A percentile compares a stretch with the other conserved stretches of the same genome.
Evolutionary conservation across 2,329 filamentous ascomycete genomes (phyloP).

Genomic region (Paradendryphiella salina): DNA sequence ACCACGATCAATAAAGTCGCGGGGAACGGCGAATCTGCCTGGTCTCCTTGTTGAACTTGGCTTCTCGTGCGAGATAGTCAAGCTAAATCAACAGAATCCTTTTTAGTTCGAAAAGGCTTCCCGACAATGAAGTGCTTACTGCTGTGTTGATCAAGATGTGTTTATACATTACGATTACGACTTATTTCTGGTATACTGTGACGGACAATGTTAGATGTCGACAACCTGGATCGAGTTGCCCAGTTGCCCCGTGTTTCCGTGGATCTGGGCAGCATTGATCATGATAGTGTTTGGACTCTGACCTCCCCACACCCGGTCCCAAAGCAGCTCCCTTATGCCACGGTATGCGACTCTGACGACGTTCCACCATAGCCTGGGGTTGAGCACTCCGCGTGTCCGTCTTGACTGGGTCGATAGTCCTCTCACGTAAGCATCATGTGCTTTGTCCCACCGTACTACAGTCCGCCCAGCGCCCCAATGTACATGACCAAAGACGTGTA

Average conservation of each 20-base stretch:
- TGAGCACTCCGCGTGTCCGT: slow-evolving; percentile 45
- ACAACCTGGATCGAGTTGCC: slow-evolving; percentile 53
- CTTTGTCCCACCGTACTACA: slow-evolving; percentile 72
- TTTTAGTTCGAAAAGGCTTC: slow-evolving; percentile 43
- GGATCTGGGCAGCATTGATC: slow-evolving; percentile 64
- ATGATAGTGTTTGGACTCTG: slow-evolving; percentile 56
- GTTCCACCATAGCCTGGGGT: slow-evolving; percentile 55
- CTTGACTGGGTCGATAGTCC: slow-evolving; percentile 54
- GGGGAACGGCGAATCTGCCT: slow-evolving; percentile 46
- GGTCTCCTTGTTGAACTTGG: slow-evolving; percentile 49
- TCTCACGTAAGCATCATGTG: slow-evolving; percentile 72
- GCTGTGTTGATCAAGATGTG: slow-evolving; percentile 31
- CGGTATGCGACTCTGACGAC: slow-evolving; percentile 56
- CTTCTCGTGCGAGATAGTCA: slow-evolving; percentile 37
- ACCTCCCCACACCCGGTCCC: slow-evolving; percentile 63
- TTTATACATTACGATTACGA: slow-evolving; percentile 36
- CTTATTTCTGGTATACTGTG: slow-evolving; percentile 24
- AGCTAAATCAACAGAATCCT: slow-evolving; percentile 46
- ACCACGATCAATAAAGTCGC: slow-evolving; percentile 45
- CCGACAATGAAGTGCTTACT: slow-evolving; percentile 38
- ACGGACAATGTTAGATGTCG: slow-evolving; percentile 41
- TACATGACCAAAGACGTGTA: slow-evolving; percentile 86
- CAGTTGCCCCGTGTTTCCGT: slow-evolving; percentile 53
- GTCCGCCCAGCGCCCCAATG: slow-evolving; percentile 75
- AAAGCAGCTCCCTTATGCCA: slow-evolving; percentile 60